A percentile compares a stretch with the other conserved stretches of the same genome.
These are phyloP conservation scores for Calycina marina DNA, from an alignment of 2,329 filamentous ascomycete species.

Conservation along the genomic window DNA sequence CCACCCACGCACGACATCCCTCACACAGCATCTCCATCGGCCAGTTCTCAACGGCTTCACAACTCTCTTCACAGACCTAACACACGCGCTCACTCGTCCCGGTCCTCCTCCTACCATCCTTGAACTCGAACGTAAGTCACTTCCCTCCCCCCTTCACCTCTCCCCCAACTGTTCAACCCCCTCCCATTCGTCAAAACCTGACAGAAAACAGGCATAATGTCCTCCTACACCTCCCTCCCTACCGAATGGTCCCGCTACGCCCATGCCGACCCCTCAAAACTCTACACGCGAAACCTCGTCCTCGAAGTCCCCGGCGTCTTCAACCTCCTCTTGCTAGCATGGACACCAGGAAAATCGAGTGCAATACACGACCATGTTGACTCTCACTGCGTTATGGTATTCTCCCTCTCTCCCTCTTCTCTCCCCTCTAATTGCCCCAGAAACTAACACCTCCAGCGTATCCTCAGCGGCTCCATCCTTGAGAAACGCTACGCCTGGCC, in stretches of 20 bases:
- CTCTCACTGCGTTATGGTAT: conserved; percentile 86
- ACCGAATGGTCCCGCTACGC: conserved; percentile 59
- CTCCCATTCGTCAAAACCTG: conserved; percentile 56
- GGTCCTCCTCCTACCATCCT: background rate
- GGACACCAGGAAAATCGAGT: conserved; percentile 71
- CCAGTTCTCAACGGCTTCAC: too few species aligned
- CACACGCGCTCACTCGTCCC: background rate
- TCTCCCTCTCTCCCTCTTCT: too few species aligned
- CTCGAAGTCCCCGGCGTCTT: conserved; percentile 66
- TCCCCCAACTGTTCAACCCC: conserved; percentile 41
- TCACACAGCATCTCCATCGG: too few species aligned
- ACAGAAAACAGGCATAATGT: conserved; percentile 28
- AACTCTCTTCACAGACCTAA: background rate
- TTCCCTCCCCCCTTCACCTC: conserved; percentile 14
- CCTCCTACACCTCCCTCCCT: conserved; percentile 12
- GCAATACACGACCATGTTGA: conserved; percentile 82
- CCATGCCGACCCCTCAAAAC: conserved; percentile 48
- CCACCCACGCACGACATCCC: too few species aligned
- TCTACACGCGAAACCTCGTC: conserved; percentile 80
- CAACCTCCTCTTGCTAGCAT: conserved; percentile 63
- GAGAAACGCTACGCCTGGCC: conserved; percentile 53
- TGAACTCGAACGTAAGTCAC: background rate
- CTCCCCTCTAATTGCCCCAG: too few species aligned
- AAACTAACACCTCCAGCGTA: too few species aligned
- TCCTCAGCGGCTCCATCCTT: too few species aligned